A percentile compares a stretch with the other conserved stretches of the same genome.
Evolutionary conservation across 805 yeast genomes (phyloP).

Genomic region (Scheffersomyces lignosus): DNA sequence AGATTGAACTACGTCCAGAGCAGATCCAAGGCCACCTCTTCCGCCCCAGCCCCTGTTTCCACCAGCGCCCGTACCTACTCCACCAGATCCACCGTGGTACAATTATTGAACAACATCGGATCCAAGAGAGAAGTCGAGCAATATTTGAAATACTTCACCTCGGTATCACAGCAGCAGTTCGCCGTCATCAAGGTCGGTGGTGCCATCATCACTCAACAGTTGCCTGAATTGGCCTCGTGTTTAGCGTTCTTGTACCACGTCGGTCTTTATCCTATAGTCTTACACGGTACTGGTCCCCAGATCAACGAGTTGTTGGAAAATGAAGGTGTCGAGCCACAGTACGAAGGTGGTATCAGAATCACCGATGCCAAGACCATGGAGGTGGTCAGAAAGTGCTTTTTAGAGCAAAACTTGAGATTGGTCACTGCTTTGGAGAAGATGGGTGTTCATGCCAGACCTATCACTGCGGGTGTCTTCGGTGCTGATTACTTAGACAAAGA

Average conservation of each 20-base stretch:
- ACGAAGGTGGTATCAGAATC: conserved; percentile 94
- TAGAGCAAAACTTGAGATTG: conserved; percentile 91
- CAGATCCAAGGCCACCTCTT: not conserved
- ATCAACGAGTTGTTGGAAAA: conserved; percentile 90
- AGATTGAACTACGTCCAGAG: not conserved
- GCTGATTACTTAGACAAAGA: conserved; percentile 90
- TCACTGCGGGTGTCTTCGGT: conserved; percentile 94
- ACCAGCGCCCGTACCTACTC: conserved; percentile 31
- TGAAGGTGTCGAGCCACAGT: conserved; percentile 94
- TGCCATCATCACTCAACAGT: conserved; percentile 93
- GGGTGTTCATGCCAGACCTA: conserved; percentile 98
- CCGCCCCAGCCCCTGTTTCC: not conserved
- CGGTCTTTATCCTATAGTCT: conserved; percentile 93
- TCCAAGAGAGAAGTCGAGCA: conserved; percentile 98
- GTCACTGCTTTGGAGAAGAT: conserved; percentile 94
- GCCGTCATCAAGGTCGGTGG: conserved; percentile 99
- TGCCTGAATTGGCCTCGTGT: conserved; percentile 92
- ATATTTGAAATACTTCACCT: conserved; percentile 92
- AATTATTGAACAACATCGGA: conserved; percentile 91
- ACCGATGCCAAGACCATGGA: conserved; percentile 94
- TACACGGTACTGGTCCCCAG: conserved; percentile 99
- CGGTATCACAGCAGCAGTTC: conserved; percentile 93
- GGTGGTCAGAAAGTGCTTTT: conserved; percentile 91
- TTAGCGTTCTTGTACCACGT: conserved; percentile 95
- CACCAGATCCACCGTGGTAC: conserved; percentile 94